A percentile compares a stretch with the other conserved stretches of the same genome.
phyloP scores from a whole-genome alignment of 257 asterid species.

The Craterostigma plantagineum region DNA sequence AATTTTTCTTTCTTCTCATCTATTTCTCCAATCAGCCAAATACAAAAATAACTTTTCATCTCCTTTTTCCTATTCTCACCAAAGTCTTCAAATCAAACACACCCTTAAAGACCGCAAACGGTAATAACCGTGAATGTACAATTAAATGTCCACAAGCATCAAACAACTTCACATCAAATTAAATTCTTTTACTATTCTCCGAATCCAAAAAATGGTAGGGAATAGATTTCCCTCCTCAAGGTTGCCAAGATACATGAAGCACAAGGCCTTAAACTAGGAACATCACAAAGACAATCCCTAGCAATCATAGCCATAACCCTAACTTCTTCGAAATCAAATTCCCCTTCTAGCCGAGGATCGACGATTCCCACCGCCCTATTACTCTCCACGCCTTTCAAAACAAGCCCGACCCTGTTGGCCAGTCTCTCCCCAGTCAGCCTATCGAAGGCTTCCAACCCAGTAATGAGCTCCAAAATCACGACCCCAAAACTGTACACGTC shows the following conservation, averaged over 20 bases:
- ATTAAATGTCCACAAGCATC: too few relatives aligned
- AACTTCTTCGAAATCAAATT: slow-evolving; percentile 22
- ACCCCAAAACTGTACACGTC: slow-evolving; percentile 59
- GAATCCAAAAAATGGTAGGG: too few relatives aligned
- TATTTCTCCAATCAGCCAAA: too few relatives aligned
- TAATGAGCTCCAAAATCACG: slow-evolving; percentile 37
- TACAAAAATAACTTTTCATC: too few relatives aligned
- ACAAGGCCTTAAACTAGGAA: slow-evolving; percentile 12
- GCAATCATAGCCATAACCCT: slow-evolving; percentile 10
- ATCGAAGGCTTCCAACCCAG: slow-evolving; percentile 42
- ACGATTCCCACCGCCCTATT: slow-evolving; percentile 22
- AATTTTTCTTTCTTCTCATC: too few relatives aligned
- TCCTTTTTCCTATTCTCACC: too few relatives aligned
- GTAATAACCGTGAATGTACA: too few relatives aligned
- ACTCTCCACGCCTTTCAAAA: slow-evolving; percentile 15
- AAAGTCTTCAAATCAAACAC: too few relatives aligned
- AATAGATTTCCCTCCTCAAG: not conserved
- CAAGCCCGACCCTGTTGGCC: slow-evolving; percentile 12
- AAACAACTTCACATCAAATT: too few relatives aligned
- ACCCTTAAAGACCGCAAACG: too few relatives aligned
- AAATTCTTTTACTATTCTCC: too few relatives aligned
- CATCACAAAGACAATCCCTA: slow-evolving; percentile 11
- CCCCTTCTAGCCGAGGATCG: slow-evolving; percentile 28
- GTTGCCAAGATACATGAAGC: slow-evolving; percentile 7
- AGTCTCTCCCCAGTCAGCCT: slow-evolving; percentile 27